phyloP scores from a whole-genome alignment of 2,329 filamentous ascomycete genomes.

The Fusarium globosum region DNA sequence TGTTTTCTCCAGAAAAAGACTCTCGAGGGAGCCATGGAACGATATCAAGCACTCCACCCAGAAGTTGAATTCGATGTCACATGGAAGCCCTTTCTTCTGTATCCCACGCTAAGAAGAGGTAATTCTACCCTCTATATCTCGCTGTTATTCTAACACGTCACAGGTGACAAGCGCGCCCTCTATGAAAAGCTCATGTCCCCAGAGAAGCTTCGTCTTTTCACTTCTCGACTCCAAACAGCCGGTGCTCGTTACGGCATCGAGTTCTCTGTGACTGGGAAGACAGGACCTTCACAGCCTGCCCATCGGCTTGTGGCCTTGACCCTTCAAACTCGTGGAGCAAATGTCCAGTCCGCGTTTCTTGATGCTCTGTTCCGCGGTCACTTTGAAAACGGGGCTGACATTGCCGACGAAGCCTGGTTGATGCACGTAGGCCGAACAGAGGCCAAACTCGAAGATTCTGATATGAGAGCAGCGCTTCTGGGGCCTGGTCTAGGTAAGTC shows the following conservation, averaged over 20 bases:
- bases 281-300: conserved; percentile 57
- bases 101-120: conserved; percentile 49
- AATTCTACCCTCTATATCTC: not conserved
- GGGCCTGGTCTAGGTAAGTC: conserved; percentile 43
- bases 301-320: conserved; percentile 61
- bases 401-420: conserved; percentile 56
- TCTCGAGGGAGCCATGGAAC: conserved; percentile 58
- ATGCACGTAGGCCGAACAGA: conserved; percentile 47
- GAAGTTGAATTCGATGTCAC: conserved; percentile 58
- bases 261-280: conserved; percentile 55
- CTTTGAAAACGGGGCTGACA: conserved; percentile 56
- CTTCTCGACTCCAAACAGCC: conserved; percentile 47
- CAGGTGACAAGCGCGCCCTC: conserved; percentile 51
- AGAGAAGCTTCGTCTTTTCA: conserved; percentile 44
- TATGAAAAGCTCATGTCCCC: conserved; percentile 49
- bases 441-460: conserved; percentile 46
- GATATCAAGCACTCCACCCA: conserved; percentile 54
- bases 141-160: not conserved
- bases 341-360: conserved; percentile 54
- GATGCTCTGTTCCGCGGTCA: conserved; percentile 55
- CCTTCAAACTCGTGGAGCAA: conserved; percentile 45
- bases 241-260: conserved; percentile 53
- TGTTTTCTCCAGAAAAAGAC: conserved; percentile 62
- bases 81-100: conserved; percentile 61
- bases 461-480: conserved; percentile 46